Conservation (phyloP, 2,329 filamentous ascomycete genomes). For the Botrytis fabae region DNA sequence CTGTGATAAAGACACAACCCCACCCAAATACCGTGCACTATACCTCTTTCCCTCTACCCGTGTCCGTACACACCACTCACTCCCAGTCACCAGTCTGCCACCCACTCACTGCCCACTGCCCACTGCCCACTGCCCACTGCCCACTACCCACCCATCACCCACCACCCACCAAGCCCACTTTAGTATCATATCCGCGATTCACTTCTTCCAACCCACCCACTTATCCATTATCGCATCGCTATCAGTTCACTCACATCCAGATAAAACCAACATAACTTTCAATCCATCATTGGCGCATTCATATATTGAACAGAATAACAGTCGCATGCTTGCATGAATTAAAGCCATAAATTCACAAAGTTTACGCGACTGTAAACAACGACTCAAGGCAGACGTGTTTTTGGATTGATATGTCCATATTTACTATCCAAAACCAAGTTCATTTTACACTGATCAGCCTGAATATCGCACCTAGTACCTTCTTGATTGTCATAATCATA, state of each 20-base stretch:
- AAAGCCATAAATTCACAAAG: neutral
- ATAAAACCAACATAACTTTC: slow-evolving; percentile 12
- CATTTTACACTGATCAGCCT: slow-evolving; percentile 39
- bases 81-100: neutral
- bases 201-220: slow-evolving; percentile 12
- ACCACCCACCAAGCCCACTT: neutral
- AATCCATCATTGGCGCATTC: slow-evolving; percentile 15
- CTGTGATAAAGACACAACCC: neutral
- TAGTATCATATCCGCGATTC: neutral
- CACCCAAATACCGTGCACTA: slow-evolving; percentile 3
- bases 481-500: slow-evolving; percentile 34
- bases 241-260: slow-evolving; percentile 3
- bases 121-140: too few species aligned
- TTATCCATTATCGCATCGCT: slow-evolving; percentile 19
- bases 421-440: slow-evolving; percentile 40
- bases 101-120: neutral
- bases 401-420: slow-evolving; percentile 36
- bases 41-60: neutral
- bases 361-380: slow-evolving; percentile 22
- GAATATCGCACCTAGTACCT: slow-evolving; percentile 39
- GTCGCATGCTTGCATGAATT: slow-evolving; percentile 18
- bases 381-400: neutral
- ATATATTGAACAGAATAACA: neutral
- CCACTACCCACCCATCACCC: neutral
- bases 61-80: neutral